Base-by-base conservation (phyloP, 1,139 yeast genomes). In the Yamadazyma conglobata region DNA sequence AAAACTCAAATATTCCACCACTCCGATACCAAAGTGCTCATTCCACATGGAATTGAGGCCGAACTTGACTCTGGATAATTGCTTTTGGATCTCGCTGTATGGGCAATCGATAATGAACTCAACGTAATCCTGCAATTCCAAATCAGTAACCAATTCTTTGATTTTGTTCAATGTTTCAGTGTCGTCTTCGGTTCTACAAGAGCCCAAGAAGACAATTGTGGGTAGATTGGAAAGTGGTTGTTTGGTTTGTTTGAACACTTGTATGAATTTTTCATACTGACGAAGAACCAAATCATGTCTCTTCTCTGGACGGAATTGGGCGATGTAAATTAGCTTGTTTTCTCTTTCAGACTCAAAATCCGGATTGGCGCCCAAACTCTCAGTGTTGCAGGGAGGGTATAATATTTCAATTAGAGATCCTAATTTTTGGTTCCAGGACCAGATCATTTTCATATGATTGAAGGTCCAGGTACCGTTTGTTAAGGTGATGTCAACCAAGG, bases 1-100 rank as follows among this genome's bases (percentile, higher is more conserved):
- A 32, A 86, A 75, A 2, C 93, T 81, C 63, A 85, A 69, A 51
- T 89, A 89, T 57, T 93, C 99, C 6, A 91, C 98, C 6, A 91
- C 93, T 2, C 96, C 94, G 50, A 93, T 93, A 12, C 99, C 99
- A 54, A 93, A 93, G 60, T 93, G 99, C 60, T 93, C 99, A 56
- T 93, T 91, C 98, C 98, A 93, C 99, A 93, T 93, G 16, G 96
- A 91, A 50, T 93, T 89, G 28, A 91, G 66, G 3, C 98, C 98
- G 46, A 76, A 79, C 22, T 79, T 76, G 2, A 89, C 76, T 6
- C 57, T 59, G n/a, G 65, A 50, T 26, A 93, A 63, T 40, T 73
- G 70, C 19, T 58, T 49, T 25, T 74, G 64, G 12, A 93, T 79
- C 16, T 68, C 72, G 2, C 64, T 68, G 62, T 87, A 86, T 5